phyloP scores from a whole-genome alignment of 179 eudicot species.

The Heliamphora pulchella region DNA sequence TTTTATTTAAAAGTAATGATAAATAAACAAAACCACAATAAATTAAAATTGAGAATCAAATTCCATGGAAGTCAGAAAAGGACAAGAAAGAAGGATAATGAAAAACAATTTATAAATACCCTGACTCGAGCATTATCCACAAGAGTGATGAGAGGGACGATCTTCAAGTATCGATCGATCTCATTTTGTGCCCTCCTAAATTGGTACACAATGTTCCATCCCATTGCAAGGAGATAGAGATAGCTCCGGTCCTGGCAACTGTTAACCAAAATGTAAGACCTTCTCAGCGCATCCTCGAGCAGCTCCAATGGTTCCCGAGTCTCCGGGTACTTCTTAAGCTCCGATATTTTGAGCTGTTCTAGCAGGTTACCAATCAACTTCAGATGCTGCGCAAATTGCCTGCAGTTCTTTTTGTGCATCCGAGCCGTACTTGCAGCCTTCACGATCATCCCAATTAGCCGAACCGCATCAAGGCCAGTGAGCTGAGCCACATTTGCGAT shows the following conservation, averaged over 20 bases:
- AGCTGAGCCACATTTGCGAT: slow-evolving; percentile 51
- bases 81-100: not conserved
- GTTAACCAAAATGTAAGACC: slow-evolving; percentile 70
- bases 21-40: not conserved
- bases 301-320: slow-evolving; percentile 85
- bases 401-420: slow-evolving; percentile 83
- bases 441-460: slow-evolving; percentile 62
- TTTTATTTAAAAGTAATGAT: not conserved
- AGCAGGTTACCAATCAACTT: slow-evolving; percentile 81
- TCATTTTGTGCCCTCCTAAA: slow-evolving; percentile 81
- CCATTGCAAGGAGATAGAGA: slow-evolving; percentile 86
- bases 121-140: slow-evolving; percentile 77
- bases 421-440: slow-evolving; percentile 73
- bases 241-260: slow-evolving; percentile 89
- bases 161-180: slow-evolving; percentile 80
- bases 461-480: slow-evolving; percentile 65
- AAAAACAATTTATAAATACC: slow-evolving; percentile 23
- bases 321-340: slow-evolving; percentile 71
- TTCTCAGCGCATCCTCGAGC: slow-evolving; percentile 81
- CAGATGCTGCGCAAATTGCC: slow-evolving; percentile 76
- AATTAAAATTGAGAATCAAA: not conserved
- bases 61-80: not conserved
- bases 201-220: slow-evolving; percentile 92
- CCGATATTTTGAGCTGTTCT: slow-evolving; percentile 74
- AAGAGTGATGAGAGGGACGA: slow-evolving; percentile 75